Evolutionary conservation across 2,329 filamentous ascomycete species (phyloP).

Genomic region (Colletotrichum noveboracense): DNA sequence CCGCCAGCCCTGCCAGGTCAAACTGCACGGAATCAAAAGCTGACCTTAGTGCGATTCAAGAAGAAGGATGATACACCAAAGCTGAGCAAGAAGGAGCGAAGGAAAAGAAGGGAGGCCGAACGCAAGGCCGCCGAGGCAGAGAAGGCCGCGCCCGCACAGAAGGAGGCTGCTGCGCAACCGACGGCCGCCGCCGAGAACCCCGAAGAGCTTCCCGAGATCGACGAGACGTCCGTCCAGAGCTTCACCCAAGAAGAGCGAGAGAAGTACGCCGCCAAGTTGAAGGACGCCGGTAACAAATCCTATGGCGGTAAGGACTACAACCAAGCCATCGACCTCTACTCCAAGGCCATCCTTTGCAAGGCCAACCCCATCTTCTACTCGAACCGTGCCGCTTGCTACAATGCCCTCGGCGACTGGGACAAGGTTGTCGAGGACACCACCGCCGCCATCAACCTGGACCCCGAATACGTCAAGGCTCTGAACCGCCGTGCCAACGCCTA

Average conservation of each 20-base stretch:
- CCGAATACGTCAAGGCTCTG: conserved; percentile 95
- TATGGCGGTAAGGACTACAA: conserved; percentile 95
- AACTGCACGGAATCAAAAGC: neutral
- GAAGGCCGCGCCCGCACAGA: conserved; percentile 35
- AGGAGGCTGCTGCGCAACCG: conserved; percentile 41
- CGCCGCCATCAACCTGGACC: conserved; percentile 90
- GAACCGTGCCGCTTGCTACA: conserved; percentile 97
- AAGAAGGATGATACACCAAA: conserved; percentile 63
- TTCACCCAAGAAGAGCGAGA: conserved; percentile 73
- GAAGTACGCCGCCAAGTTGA: conserved; percentile 87
- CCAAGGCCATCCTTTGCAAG: conserved; percentile 95
- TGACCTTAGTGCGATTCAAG: conserved; percentile 10
- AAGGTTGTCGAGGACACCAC: conserved; percentile 98
- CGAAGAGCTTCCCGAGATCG: conserved; percentile 73
- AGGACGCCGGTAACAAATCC: conserved; percentile 94
- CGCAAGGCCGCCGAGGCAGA: conserved; percentile 56
- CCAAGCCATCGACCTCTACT: conserved; percentile 92
- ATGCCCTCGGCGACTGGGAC: conserved; percentile 90
- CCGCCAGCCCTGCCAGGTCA: neutral
- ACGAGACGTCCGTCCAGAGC: conserved; percentile 59
- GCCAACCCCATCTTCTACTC: conserved; percentile 98
- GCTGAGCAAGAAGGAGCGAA: conserved; percentile 86
- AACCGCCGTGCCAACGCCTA: conserved; percentile 97
- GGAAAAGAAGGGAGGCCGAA: conserved; percentile 83
- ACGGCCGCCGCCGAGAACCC: conserved; percentile 60